Evolutionary conservation across 2,329 filamentous ascomycete species (phyloP).

Genomic region (Elsinoe necatrix): DNA sequence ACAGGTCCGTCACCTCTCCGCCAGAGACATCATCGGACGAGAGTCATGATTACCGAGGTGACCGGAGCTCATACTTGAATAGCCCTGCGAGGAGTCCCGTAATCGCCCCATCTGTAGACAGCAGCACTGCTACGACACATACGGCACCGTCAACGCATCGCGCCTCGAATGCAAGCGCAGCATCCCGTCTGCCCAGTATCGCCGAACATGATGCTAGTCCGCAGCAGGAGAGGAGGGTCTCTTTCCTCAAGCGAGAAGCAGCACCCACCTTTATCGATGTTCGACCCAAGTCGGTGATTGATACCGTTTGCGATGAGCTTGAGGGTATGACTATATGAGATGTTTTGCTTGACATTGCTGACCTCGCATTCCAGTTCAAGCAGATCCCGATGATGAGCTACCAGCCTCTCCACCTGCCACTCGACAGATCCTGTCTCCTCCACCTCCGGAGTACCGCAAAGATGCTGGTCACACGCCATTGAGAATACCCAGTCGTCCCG

Average conservation of each 20-base stretch:
- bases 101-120: conserved; percentile 23
- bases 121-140: conserved; percentile 1
- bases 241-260: conserved; percentile 15
- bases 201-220: conserved; percentile 27
- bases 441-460: conserved; percentile 25
- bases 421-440: conserved; percentile 24
- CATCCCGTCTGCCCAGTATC: conserved; percentile 26
- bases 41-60: conserved; percentile 8
- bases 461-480: conserved; percentile 31
- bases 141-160: conserved; percentile 21
- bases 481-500: conserved; percentile 23
- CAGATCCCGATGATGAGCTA: conserved; percentile 26
- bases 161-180: conserved; percentile 14
- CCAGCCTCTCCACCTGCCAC: conserved; percentile 23
- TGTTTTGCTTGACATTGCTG: neutral
- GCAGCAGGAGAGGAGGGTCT: conserved; percentile 20
- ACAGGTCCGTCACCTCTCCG: conserved; percentile 24
- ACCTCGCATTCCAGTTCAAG: conserved; percentile 20
- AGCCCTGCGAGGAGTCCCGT: conserved; percentile 31
- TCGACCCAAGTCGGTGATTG: neutral
- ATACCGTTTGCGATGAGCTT: neutral
- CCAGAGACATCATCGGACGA: neutral
- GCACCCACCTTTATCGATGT: conserved; percentile 17
- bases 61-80: conserved; percentile 12
- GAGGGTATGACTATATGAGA: neutral